These are phyloP conservation scores for Vanilla planifolia DNA, from an alignment of 106 monocot species.

Conservation along the genomic window DNA sequence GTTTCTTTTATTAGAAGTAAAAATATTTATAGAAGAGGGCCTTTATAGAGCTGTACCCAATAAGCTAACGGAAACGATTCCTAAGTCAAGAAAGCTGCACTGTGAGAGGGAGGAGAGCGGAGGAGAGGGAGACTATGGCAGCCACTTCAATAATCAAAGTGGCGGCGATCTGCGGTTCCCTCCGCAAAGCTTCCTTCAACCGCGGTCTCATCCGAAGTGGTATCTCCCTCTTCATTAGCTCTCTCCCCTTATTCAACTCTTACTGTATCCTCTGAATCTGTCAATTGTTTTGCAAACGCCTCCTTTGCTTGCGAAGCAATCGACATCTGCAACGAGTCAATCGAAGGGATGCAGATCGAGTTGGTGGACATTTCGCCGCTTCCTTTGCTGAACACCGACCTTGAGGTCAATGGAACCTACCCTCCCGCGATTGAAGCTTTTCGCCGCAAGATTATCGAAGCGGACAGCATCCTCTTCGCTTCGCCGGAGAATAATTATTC, in stretches of 20 bases:
- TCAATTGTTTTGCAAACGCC: not conserved
- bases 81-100: too few relatives aligned
- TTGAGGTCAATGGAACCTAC: slow-evolving; percentile 41
- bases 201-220: slow-evolving; percentile 30
- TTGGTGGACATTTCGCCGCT: slow-evolving; percentile 42
- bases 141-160: slow-evolving; percentile 14
- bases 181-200: slow-evolving; percentile 30
- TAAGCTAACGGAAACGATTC: too few relatives aligned
- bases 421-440: slow-evolving; percentile 56
- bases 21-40: too few relatives aligned
- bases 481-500: slow-evolving; percentile 76
- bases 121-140: not conserved
- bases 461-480: slow-evolving; percentile 57
- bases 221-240: slow-evolving; percentile 7
- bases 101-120: too few relatives aligned
- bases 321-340: slow-evolving; percentile 35
- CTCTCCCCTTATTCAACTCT: not conserved
- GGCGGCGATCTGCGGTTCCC: slow-evolving; percentile 31
- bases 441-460: slow-evolving; percentile 41
- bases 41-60: too few relatives aligned
- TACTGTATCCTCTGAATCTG: not conserved
- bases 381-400: slow-evolving; percentile 60
- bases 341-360: slow-evolving; percentile 34
- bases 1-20: too few relatives aligned
- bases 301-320: slow-evolving; percentile 24